Conservation (phyloP, 2,329 filamentous ascomycete species). For the Clonostachys byssicola region DNA sequence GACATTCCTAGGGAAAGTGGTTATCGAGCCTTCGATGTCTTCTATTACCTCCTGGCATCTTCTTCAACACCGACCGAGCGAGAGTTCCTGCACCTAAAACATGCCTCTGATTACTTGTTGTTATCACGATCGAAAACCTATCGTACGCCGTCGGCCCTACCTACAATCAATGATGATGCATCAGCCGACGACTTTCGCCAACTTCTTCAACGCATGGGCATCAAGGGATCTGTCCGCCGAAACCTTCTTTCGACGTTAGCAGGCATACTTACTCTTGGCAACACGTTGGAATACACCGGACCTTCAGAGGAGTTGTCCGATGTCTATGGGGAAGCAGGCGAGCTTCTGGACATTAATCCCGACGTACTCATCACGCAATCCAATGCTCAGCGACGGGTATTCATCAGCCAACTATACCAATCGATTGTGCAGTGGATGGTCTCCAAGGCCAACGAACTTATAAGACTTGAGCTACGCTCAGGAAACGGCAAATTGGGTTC, state of each 20-base stretch:
- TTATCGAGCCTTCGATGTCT: slow-evolving; percentile 92
- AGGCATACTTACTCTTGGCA: slow-evolving; percentile 85
- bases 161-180: slow-evolving; percentile 87
- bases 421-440: slow-evolving; percentile 94
- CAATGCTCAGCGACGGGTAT: slow-evolving; percentile 72
- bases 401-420: slow-evolving; percentile 88
- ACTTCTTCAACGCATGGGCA: slow-evolving; percentile 85
- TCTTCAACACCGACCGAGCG: slow-evolving; percentile 84
- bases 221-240: slow-evolving; percentile 80
- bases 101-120: slow-evolving; percentile 71
- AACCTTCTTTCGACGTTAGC: slow-evolving; percentile 83
- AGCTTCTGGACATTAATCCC: slow-evolving; percentile 80
- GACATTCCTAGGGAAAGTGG: slow-evolving; percentile 75
- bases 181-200: slow-evolving; percentile 89
- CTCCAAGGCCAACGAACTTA: slow-evolving; percentile 79
- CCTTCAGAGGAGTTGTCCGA: slow-evolving; percentile 83
- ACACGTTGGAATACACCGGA: slow-evolving; percentile 79
- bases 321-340: slow-evolving; percentile 85
- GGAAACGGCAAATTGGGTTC: slow-evolving; percentile 65
- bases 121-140: slow-evolving; percentile 83
- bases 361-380: slow-evolving; percentile 76
- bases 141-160: slow-evolving; percentile 79
- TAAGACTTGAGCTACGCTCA: slow-evolving; percentile 68
- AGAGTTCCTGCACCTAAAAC: slow-evolving; percentile 80
- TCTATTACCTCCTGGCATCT: slow-evolving; percentile 91